Evolutionary conservation across 2,329 filamentous ascomycete species (phyloP).

Genomic region (Aspergillus viridinutans): DNA sequence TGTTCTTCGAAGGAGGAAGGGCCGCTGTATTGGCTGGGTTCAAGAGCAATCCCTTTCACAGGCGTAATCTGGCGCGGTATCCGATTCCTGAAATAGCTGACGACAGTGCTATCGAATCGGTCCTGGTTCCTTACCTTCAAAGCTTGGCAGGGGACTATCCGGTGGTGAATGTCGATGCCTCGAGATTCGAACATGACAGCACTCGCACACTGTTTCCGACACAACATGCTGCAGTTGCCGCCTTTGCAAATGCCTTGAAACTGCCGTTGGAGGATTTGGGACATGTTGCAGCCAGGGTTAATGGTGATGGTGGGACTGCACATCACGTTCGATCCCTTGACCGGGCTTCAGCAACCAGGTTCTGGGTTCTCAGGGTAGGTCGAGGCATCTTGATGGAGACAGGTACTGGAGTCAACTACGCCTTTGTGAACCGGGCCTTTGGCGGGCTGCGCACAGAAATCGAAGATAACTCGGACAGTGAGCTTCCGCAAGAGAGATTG

Average conservation of each 20-base stretch:
- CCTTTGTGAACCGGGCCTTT: slow-evolving; percentile 57
- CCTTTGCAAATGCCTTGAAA: slow-evolving; percentile 53
- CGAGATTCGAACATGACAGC: slow-evolving; percentile 55
- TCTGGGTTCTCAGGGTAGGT: slow-evolving; percentile 59
- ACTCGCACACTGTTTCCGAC: slow-evolving; percentile 49
- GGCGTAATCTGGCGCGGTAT: slow-evolving; percentile 42
- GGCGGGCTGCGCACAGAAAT: slow-evolving; percentile 52
- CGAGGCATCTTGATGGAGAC: slow-evolving; percentile 57
- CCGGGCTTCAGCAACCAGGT: slow-evolving; percentile 35
- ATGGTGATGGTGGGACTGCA: slow-evolving; percentile 12
- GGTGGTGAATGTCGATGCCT: slow-evolving; percentile 55
- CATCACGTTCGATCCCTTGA: slow-evolving; percentile 30
- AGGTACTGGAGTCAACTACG: slow-evolving; percentile 53
- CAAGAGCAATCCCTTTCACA: slow-evolving; percentile 41
- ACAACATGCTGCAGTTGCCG: slow-evolving; percentile 53
- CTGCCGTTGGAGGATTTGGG: slow-evolving; percentile 51
- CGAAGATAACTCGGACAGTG: slow-evolving; percentile 30
- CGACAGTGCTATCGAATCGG: slow-evolving; percentile 52
- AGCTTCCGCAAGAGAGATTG: slow-evolving; percentile 41
- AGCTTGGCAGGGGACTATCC: slow-evolving; percentile 47
- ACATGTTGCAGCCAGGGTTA: slow-evolving; percentile 29
- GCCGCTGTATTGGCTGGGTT: slow-evolving; percentile 55
- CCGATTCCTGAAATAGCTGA: slow-evolving; percentile 51
- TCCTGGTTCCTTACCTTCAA: slow-evolving; percentile 58
- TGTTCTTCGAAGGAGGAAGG: slow-evolving; percentile 60